These are phyloP conservation scores for Fusarium sp. DNA, from an alignment of 2,329 filamentous ascomycete genomes.

Conservation along the genomic window DNA sequence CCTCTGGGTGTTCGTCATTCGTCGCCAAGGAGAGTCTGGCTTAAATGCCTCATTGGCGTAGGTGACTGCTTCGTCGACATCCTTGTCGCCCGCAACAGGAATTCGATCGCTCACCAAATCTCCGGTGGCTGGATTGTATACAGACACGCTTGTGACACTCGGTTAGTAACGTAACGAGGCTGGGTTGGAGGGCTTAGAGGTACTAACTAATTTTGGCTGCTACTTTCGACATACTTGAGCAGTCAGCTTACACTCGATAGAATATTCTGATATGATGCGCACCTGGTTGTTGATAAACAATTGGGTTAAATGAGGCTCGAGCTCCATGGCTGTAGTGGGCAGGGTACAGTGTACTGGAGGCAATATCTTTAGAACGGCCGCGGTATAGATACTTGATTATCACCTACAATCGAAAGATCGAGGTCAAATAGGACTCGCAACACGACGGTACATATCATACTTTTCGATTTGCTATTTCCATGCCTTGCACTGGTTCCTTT, in stretches of 20 bases:
- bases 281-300: neutral
- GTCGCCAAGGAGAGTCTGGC: conserved; percentile 49
- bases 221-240: neutral
- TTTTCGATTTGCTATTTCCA: neutral
- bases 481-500: neutral
- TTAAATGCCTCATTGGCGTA: conserved; percentile 60
- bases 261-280: neutral
- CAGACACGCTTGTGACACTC: neutral
- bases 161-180: no score
- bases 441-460: neutral
- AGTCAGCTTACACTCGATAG: neutral
- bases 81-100: conserved; percentile 55
- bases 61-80: conserved; percentile 60
- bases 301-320: neutral
- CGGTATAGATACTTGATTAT: neutral
- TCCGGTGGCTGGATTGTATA: conserved; percentile 62
- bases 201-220: neutral
- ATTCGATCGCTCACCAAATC: conserved; percentile 63
- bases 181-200: neutral
- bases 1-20: conserved; percentile 51
- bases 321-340: neutral
- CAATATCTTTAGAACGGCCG: neutral
- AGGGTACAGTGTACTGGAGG: neutral
- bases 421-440: neutral
- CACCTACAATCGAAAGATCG: neutral